These are phyloP conservation scores for Sporothrix brunneoviolacea DNA, from an alignment of 2,329 filamentous ascomycete species.

Conservation along the genomic window DNA sequence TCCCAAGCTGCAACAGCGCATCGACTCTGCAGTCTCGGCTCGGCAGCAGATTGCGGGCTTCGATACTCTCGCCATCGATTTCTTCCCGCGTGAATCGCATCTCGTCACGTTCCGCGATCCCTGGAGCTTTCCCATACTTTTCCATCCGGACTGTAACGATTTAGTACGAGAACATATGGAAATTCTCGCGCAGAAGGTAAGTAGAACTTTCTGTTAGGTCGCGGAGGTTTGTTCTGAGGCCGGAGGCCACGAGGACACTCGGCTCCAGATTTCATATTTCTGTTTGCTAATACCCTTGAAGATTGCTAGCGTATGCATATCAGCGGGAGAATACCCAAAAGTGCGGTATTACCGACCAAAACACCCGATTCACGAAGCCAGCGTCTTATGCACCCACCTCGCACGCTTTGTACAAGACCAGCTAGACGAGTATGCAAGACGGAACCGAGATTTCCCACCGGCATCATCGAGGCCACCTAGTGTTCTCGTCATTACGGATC, in stretches of 20 bases:
- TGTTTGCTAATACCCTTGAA: slow-evolving; percentile 27
- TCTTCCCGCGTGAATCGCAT: slow-evolving; percentile 83
- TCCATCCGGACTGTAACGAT: slow-evolving; percentile 82
- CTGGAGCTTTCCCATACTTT: slow-evolving; percentile 90
- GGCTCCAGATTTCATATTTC: not conserved
- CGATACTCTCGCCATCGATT: slow-evolving; percentile 79
- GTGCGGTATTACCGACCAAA: slow-evolving; percentile 83
- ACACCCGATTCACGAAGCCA: slow-evolving; percentile 74
- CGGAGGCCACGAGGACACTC: not conserved
- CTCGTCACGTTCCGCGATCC: slow-evolving; percentile 88
- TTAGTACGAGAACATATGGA: slow-evolving; percentile 80
- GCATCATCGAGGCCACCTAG: slow-evolving; percentile 71
- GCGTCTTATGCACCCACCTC: slow-evolving; percentile 78
- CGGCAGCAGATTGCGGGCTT: slow-evolving; percentile 73
- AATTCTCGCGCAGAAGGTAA: slow-evolving; percentile 78
- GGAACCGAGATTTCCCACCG: slow-evolving; percentile 77
- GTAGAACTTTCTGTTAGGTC: slow-evolving; percentile 2
- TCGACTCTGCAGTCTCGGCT: slow-evolving; percentile 64
- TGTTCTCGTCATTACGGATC: slow-evolving; percentile 78
- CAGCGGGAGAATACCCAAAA: slow-evolving; percentile 87
- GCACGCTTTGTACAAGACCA: slow-evolving; percentile 89
- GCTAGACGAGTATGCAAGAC: slow-evolving; percentile 81
- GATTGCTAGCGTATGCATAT: slow-evolving; percentile 83
- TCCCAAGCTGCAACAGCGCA: slow-evolving; percentile 60
- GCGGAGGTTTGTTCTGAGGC: too few relatives aligned